Evolutionary conservation across 1,139 yeast species (phyloP), one percentile per base, ranked within the genome.

Genomic region (Nakaseomyces delphensis): DNA sequence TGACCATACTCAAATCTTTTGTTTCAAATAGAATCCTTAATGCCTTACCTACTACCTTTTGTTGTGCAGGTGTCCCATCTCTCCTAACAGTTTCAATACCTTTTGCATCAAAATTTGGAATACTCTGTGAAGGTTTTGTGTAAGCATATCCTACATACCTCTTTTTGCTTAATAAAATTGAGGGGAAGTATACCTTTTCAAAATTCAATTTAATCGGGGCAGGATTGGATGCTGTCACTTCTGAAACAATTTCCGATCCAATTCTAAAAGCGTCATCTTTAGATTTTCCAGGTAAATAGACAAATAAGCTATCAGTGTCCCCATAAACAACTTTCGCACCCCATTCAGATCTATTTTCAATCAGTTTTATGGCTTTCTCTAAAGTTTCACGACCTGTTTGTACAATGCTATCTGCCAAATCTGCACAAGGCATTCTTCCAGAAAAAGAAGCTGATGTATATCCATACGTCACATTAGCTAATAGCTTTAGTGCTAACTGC

Each of bases 401-500:
- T 0, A 91, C 98, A 57, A 91, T 86, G 9, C 95, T 83, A 64
- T 91, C 98, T 0, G 98, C 95, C 25, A 91, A 73, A 58, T 87
- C 97, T 0, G 95, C 79, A 54, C 93, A 85, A 0, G 98, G 98
- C 98, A 91, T 91, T 49, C 98, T 68, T 0, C 98, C 98, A 27
- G 96, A 86, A 56, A 81, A 91, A 0, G 95, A 77, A 0, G 98
- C 98, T 0, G 96, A 83, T 0, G 97, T 74, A 57, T 91, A 91
- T 0, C 98, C 98, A 65, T 91, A 91, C 0, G 96, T 89, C 13
- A 91, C 98, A 61, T 87, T 89, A 1, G 98, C 96, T 43, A 89
- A 81, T 46, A 91, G 66, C 56, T 91, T 91, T 47, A 91, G 65
- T 0, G 96, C 98, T 36, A 85, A 62, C 55, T 91, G 98, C 43